Base-by-base conservation (phyloP, 305 asterid genomes). In the Caryopteris hybrid region DNA sequence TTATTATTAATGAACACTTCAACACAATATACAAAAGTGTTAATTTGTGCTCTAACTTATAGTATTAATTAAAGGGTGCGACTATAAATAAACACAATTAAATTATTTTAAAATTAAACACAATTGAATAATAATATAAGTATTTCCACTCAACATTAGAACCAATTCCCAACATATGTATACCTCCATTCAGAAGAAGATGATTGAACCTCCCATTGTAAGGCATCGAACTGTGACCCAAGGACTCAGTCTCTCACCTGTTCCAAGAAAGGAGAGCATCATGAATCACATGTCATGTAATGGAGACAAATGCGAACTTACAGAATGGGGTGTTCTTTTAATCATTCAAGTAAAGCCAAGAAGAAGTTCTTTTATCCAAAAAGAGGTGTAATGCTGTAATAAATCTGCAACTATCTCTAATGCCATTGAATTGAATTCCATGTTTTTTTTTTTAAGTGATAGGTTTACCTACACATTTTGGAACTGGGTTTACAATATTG, bases 241-340 rank as follows among this genome's bases (percentile, higher is more conserved):
- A 58, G 97, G 97, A 85, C 96, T 88, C 78, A 88, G 73, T 48
- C 96, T 83, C 77, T 88, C 96, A 70, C 96, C 96, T 88, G 84
- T 76, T 57, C 5, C 69, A 42, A 18, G 29, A 1, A 70, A 29
- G 17, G 38, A 14, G 17, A 64, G 48, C 34, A 69, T 36, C 31
- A 14, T 8, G 47, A 68, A 68, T 18, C 54, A 42, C 31, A 39
- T 17, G 54, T 25, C 55, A 36, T 14, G 25, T 23, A 16, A 27
- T 23, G 41, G 39, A 48, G 14, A 20, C 56, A 41, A 34, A 29
- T 52, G 59, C 59, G 51, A 50, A 43, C 54, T 59, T 5, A 59
- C 13, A 23, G 5, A 14, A 29, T 6, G 27, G 16, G 22, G 64
- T 22, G 16, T 56, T 46, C 50, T 61, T 16, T 11, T 10, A 31